Evolutionary conservation across 2,329 filamentous ascomycete genomes (phyloP).

Genomic region (Botrytis cinerea): DNA sequence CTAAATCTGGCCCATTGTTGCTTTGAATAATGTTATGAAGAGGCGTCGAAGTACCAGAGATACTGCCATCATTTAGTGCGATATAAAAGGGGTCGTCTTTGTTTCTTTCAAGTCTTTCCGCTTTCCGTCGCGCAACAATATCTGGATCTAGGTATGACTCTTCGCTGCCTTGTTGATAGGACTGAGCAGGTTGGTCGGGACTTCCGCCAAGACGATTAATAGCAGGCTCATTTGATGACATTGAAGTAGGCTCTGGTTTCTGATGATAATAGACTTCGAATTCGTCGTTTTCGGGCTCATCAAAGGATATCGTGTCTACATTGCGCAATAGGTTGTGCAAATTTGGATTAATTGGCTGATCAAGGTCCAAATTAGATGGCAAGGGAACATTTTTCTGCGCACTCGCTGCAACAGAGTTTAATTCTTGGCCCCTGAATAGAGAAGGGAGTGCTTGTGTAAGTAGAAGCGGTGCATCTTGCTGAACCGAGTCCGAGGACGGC

Average conservation of each 20-base stretch:
- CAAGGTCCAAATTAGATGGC: constrained; percentile 74
- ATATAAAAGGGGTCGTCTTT: constrained; percentile 98
- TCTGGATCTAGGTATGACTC: constrained; percentile 72
- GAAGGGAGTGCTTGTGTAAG: constrained; percentile 89
- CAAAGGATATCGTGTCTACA: constrained; percentile 53
- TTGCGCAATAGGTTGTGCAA: constrained; percentile 64
- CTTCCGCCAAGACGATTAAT: constrained; percentile 53
- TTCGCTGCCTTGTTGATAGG: constrained; percentile 60
- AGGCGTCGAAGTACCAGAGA: constrained; percentile 68
- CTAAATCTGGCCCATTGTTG: constrained; percentile 75
- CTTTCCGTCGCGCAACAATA: constrained; percentile 71
- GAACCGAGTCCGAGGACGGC: constrained; percentile 52
- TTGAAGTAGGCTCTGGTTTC: constrained; percentile 46
- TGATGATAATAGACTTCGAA: constrained; percentile 64
- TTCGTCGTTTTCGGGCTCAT: constrained; percentile 60
- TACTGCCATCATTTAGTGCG: constrained; percentile 50
- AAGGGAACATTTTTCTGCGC: constrained; percentile 86
- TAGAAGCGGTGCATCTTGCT: constrained; percentile 74
- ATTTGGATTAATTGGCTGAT: constrained; percentile 78
- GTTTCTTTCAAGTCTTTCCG: constrained; percentile 78
- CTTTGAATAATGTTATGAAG: constrained; percentile 74
- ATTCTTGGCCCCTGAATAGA: constrained; percentile 80
- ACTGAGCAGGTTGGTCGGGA: constrained; percentile 50
- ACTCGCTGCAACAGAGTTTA: constrained; percentile 80
- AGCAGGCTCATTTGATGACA: constrained; percentile 56